Conservation (phyloP, 768 basidiomycete genomes). For the Albatrellus ellisii region DNA sequence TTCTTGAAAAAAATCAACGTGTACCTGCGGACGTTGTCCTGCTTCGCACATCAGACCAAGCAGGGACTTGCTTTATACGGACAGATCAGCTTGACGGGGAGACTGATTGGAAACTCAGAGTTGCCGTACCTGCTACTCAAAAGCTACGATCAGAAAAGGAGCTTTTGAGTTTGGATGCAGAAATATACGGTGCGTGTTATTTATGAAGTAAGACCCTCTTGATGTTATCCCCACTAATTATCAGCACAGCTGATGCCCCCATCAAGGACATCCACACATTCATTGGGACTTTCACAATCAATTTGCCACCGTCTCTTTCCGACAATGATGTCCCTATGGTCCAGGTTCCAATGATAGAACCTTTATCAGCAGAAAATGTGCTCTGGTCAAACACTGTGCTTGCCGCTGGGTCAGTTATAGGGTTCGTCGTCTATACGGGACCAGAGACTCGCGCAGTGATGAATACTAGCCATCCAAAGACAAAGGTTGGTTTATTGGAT, state of each 20-base stretch:
- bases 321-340: conserved; percentile 25
- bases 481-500: conserved; percentile 87
- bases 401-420: conserved; percentile 87
- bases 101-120: conserved; percentile 96
- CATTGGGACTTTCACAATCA: conserved; percentile 81
- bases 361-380: conserved; percentile 90
- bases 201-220: conserved; percentile 6
- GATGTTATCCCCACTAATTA: conserved; percentile 1
- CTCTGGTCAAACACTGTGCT: conserved; percentile 97
- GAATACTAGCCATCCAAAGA: conserved; percentile 96
- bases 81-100: conserved; percentile 98
- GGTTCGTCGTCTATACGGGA: conserved; percentile 91
- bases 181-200: conserved; percentile 66
- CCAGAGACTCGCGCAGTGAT: conserved; percentile 93
- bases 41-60: conserved; percentile 74
- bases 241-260: conserved; percentile 68
- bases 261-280: conserved; percentile 96
- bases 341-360: conserved; percentile 43
- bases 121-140: conserved; percentile 79
- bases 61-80: conserved; percentile 93
- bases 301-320: conserved; percentile 28
- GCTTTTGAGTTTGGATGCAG: conserved; percentile 58
- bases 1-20: conserved; percentile 92
- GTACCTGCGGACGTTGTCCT: conserved; percentile 92
- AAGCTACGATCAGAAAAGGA: conserved; percentile 46